Conservation (phyloP, 2,329 filamentous ascomycete genomes). For the Penicillium sp. region DNA sequence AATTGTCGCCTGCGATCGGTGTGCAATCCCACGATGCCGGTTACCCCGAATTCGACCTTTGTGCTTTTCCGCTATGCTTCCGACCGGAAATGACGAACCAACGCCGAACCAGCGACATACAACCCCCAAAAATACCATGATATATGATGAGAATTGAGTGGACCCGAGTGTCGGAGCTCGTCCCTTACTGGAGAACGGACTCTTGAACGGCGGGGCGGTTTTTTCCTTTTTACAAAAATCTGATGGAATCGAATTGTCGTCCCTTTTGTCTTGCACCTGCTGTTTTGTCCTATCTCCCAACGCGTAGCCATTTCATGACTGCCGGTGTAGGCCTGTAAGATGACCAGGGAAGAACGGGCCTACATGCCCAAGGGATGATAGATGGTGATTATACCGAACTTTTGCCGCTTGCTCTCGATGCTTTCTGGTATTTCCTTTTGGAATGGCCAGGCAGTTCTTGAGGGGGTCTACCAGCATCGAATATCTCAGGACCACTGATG, state of each 20-base stretch:
- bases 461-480: too few species aligned
- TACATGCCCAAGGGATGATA: too few species aligned
- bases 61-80: slow-evolving; percentile 1
- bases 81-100: neutral
- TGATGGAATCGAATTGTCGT: slow-evolving; percentile 29
- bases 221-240: slow-evolving; percentile 25
- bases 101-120: neutral
- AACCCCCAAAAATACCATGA: neutral
- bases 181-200: slow-evolving; percentile 1
- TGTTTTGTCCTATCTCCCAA: slow-evolving; percentile 7
- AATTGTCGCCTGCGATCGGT: slow-evolving; percentile 13
- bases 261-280: slow-evolving; percentile 18
- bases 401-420: too few species aligned
- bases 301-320: too few species aligned
- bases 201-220: slow-evolving; percentile 16
- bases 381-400: too few species aligned
- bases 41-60: neutral
- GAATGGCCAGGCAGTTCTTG: too few species aligned
- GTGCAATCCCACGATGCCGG: slow-evolving; percentile 11
- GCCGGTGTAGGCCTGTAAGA: too few species aligned
- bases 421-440: too few species aligned
- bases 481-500: too few species aligned
- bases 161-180: slow-evolving; percentile 1
- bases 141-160: neutral
- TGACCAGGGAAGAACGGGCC: too few species aligned